Conservation (phyloP, 1,139 yeast genomes). For the Pichiaceae sp. region DNA sequence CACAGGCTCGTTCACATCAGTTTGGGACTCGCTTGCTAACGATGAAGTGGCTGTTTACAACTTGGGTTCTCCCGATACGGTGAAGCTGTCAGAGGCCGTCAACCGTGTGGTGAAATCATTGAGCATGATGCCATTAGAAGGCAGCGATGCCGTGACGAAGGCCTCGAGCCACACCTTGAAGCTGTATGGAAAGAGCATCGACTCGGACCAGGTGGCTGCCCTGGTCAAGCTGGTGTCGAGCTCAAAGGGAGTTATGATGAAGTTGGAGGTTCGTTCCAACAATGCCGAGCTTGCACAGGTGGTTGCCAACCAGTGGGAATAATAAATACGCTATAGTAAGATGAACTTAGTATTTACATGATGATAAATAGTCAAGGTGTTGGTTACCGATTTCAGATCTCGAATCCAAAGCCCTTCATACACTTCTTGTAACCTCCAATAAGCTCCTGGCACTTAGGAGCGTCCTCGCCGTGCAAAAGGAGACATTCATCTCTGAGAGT, state of each 20-base stretch:
- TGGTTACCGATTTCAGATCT: constrained; percentile 21
- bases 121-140: constrained; percentile 71
- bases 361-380: neutral
- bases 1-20: constrained; percentile 65
- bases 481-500: constrained; percentile 80
- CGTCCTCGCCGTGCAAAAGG: constrained; percentile 72
- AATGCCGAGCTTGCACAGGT: constrained; percentile 38
- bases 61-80: constrained; percentile 29
- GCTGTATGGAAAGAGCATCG: constrained; percentile 72
- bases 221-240: constrained; percentile 65
- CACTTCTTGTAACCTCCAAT: constrained; percentile 70
- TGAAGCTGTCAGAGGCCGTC: constrained; percentile 43
- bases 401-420: constrained; percentile 89
- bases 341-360: neutral
- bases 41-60: constrained; percentile 58
- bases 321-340: too few species aligned
- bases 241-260: constrained; percentile 69
- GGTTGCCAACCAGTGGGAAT: constrained; percentile 34
- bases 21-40: constrained; percentile 64
- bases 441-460: constrained; percentile 70
- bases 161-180: constrained; percentile 54
- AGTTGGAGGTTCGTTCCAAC: constrained; percentile 65
- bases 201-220: constrained; percentile 65
- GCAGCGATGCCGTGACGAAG: constrained; percentile 58
- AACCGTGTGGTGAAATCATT: constrained; percentile 31